Conservation (phyloP, 371 early-diverging fungal species). For the Smittium mucronatum region DNA sequence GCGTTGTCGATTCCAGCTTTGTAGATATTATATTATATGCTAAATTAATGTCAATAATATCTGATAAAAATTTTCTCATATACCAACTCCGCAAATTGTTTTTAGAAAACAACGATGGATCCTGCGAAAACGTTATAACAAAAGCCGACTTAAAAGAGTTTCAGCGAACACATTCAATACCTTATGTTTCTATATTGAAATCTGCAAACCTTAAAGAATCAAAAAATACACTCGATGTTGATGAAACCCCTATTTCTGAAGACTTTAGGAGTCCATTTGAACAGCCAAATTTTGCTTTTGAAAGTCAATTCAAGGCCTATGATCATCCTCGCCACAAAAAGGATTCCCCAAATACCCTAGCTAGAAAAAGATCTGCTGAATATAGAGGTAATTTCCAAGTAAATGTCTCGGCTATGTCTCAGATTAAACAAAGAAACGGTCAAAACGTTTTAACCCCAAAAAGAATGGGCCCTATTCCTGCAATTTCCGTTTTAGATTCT, state of each 20-base stretch:
- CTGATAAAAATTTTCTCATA: constrained; percentile 4
- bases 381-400: too few relatives aligned
- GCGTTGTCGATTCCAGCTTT: too few relatives aligned
- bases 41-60: constrained; percentile 4
- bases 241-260: too few relatives aligned
- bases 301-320: not conserved
- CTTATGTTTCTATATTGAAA: not conserved
- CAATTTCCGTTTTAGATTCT: too few relatives aligned
- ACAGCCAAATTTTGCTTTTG: not conserved
- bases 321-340: too few relatives aligned
- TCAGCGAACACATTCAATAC: not conserved
- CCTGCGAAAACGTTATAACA: constrained; percentile 1
- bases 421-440: too few relatives aligned
- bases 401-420: too few relatives aligned
- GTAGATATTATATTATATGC: too few relatives aligned
- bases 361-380: too few relatives aligned
- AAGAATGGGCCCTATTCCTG: too few relatives aligned
- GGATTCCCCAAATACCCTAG: too few relatives aligned
- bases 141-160: not conserved
- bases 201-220: not conserved
- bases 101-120: constrained; percentile 6
- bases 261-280: not conserved
- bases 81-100: constrained; percentile 1
- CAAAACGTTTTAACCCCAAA: too few relatives aligned
- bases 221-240: not conserved